Evolutionary conservation across 208 protist species (phyloP).

Genomic region (Balamuthia mandrillaris): DNA sequence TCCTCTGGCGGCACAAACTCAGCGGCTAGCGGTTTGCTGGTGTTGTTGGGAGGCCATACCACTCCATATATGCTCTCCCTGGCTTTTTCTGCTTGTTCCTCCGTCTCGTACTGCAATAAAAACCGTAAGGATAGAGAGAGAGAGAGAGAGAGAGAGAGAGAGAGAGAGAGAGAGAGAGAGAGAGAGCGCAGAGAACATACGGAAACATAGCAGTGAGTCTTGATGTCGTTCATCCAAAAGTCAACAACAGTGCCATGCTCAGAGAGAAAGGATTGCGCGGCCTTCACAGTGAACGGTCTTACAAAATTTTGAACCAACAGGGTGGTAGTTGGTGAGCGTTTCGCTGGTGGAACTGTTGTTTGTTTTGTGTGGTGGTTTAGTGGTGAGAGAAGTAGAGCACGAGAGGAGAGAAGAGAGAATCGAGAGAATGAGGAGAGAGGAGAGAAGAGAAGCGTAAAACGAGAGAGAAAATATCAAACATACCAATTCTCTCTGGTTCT

Average conservation of each 20-base stretch:
- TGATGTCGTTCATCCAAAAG: constrained; percentile 47
- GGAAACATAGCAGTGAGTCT: constrained; percentile 37
- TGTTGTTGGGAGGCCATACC: constrained; percentile 22
- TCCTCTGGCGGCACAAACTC: constrained; percentile 4
- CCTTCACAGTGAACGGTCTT: constrained; percentile 37
- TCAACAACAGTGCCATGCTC: constrained; percentile 1
- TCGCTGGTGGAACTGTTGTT: neutral
- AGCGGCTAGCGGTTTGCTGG: neutral
- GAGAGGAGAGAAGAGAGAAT: neutral
- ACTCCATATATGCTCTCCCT: constrained; percentile 14
- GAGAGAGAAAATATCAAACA: neutral
- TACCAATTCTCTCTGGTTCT: no score
- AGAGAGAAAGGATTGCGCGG: constrained; percentile 20
- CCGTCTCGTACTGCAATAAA: constrained; percentile 11
- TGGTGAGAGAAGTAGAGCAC: neutral
- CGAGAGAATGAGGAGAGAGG: neutral
- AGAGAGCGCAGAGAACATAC: neutral
- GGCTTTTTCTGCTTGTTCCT: neutral
- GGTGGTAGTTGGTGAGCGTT: constrained; percentile 3
- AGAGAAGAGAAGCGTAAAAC: neutral
- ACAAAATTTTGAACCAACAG: constrained; percentile 45
- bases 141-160: no score
- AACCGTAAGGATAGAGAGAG: neutral
- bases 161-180: no score
- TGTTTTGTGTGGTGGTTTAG: no score